These are phyloP conservation scores for Fabrea salina DNA, from an alignment of 169 alveolate genomes.

Conservation along the genomic window DNA sequence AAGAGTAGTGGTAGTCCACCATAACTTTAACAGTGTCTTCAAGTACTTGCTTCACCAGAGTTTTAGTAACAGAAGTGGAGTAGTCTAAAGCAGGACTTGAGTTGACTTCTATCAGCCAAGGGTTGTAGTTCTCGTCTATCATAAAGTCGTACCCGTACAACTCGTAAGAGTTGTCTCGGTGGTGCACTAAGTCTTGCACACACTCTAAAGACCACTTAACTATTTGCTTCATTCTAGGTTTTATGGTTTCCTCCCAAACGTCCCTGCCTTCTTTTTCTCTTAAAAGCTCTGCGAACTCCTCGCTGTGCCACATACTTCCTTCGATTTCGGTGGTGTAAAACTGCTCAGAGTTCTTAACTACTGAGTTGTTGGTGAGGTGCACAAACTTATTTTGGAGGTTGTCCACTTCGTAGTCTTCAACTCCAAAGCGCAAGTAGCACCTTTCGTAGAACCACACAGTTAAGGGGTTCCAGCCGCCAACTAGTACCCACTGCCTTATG, in stretches of 20 bases:
- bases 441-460: slow-evolving; percentile 78
- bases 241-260: slow-evolving; percentile 50
- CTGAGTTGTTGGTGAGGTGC: slow-evolving; percentile 76
- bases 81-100: slow-evolving; percentile 77
- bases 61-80: slow-evolving; percentile 79
- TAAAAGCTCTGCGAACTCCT: slow-evolving; percentile 47
- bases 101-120: slow-evolving; percentile 76
- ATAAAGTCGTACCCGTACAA: slow-evolving; percentile 81
- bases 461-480: slow-evolving; percentile 81
- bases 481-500: slow-evolving; percentile 87
- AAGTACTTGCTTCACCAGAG: slow-evolving; percentile 73
- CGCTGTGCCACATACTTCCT: slow-evolving; percentile 82
- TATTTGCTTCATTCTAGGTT: slow-evolving; percentile 62
- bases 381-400: slow-evolving; percentile 73
- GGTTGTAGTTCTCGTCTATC: slow-evolving; percentile 69
- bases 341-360: slow-evolving; percentile 59
- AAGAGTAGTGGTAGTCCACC: slow-evolving; percentile 68
- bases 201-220: slow-evolving; percentile 65
- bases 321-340: slow-evolving; percentile 43
- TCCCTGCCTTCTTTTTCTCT: slow-evolving; percentile 42
- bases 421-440: slow-evolving; percentile 79
- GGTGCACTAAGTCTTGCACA: slow-evolving; percentile 65
- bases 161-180: slow-evolving; percentile 64
- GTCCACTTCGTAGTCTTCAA: slow-evolving; percentile 70
- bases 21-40: slow-evolving; percentile 75